Evolutionary conservation across 2,329 filamentous ascomycete genomes (phyloP).

Genomic region (Colletotrichum spinosum): DNA sequence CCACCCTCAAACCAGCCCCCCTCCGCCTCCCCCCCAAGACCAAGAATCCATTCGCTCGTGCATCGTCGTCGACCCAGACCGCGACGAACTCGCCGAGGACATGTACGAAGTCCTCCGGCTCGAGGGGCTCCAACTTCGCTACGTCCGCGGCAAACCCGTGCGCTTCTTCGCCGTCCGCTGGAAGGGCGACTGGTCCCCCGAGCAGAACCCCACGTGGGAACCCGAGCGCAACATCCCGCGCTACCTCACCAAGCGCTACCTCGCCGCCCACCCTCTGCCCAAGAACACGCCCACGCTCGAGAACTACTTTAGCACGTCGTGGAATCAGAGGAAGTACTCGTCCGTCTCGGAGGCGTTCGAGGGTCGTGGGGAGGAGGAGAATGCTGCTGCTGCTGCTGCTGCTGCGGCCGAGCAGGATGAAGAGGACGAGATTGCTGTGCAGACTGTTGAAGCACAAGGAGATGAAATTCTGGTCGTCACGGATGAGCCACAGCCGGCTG

Average conservation of each 20-base stretch:
- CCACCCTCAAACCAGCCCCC: constrained; percentile 6
- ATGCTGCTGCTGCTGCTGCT: constrained; percentile 38
- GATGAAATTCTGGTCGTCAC: constrained; percentile 47
- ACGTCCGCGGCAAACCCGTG: constrained; percentile 50
- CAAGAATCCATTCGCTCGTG: not conserved
- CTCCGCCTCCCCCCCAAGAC: not conserved
- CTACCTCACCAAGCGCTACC: constrained; percentile 55
- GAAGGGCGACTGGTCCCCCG: constrained; percentile 67
- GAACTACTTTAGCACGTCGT: constrained; percentile 14
- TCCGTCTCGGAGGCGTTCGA: constrained; percentile 50
- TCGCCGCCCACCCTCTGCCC: constrained; percentile 44
- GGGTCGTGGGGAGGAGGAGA: constrained; percentile 28
- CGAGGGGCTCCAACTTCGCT: constrained; percentile 53
- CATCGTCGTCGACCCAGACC: constrained; percentile 32
- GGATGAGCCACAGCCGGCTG: constrained; percentile 38
- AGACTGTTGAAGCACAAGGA: constrained; percentile 34
- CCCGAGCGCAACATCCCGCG: constrained; percentile 62
- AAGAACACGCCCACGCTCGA: not conserved
- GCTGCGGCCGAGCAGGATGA: constrained; percentile 41
- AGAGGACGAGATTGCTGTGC: constrained; percentile 39
- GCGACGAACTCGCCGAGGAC: constrained; percentile 40
- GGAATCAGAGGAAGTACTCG: constrained; percentile 45
- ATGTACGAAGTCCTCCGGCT: constrained; percentile 59
- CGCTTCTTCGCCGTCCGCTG: constrained; percentile 66
- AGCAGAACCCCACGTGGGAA: constrained; percentile 70